Base-by-base conservation (phyloP, 2,329 filamentous ascomycete species). In the Monosporascus sp. region DNA sequence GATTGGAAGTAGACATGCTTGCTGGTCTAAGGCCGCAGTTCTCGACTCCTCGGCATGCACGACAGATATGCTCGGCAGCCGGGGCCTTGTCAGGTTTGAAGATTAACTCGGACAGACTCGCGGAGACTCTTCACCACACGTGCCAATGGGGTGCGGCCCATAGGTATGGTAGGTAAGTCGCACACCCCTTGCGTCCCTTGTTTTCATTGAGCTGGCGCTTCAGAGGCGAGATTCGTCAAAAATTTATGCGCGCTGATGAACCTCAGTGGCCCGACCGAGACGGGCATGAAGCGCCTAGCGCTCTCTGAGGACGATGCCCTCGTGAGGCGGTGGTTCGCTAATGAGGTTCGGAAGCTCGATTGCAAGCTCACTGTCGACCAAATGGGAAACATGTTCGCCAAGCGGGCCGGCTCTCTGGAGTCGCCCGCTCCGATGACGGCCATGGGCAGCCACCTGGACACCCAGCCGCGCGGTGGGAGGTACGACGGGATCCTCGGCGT, bases 301-400 rank as follows among this genome's bases (percentile, higher is more conserved):
- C 77, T 93, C 20, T 85, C 85, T 2, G 83, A 91, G 60, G 74
- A 82, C 2, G 89, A 93, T 66, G 88, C 86, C 64, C 70, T 80
- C 61, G 88, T 80, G 14, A 81, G 89, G 40, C 82, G 89, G 66
- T 94, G 89, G 89, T 91, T 94, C 58, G 78, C 85, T 0, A 68
- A 83, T 19, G 85, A 82, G 0, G 83, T 82, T 1, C 71, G 81
- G 61, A 73, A 72, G 0, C 72, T 91, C 0, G 87, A 85, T 9
- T 93, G 89, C 67, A 75, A 77, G 3, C 76, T 88, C 7, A 85
- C 79, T 0, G 70, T 90, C 1, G 89, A 94, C 65, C 75, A 81
- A 26, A 91, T 93, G 82, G 89, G 89, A 20, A 94, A 93, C 60
- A 88, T 87, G 56, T 94, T 93, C 65, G 87, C 88, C 79, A 86